Conservation (phyloP, 306 rosid genomes). For the Casuarina glauca region DNA sequence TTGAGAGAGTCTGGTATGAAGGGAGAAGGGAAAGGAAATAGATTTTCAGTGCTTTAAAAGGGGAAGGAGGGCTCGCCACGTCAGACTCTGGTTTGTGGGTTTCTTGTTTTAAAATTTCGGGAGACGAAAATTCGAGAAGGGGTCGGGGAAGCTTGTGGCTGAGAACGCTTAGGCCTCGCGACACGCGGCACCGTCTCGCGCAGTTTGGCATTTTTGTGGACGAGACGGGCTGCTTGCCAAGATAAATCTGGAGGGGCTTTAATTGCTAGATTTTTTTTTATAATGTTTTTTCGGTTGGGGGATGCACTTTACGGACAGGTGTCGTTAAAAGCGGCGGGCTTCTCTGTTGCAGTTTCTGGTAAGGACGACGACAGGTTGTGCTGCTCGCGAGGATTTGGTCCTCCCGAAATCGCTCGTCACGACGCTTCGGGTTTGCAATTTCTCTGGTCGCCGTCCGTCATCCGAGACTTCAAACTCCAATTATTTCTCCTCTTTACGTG, state of each 20-base stretch:
- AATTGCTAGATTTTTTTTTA: no score
- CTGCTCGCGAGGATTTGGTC: no score
- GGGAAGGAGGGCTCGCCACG: conserved; percentile 42
- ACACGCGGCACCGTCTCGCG: conserved; percentile 50
- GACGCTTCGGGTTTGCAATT: no score
- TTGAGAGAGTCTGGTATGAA: conserved; percentile 2
- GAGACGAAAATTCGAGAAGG: conserved; percentile 55
- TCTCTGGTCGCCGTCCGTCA: no score
- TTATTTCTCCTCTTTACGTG: no score
- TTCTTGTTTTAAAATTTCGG: conserved; percentile 7
- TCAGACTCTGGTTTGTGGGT: conserved; percentile 25
- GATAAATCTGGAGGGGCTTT: background rate
- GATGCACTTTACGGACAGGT: background rate
- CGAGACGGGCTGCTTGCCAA: conserved; percentile 9
- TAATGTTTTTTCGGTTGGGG: background rate
- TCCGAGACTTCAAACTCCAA: no score
- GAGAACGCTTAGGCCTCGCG: conserved; percentile 31
- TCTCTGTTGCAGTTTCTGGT: background rate
- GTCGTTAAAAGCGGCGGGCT: background rate
- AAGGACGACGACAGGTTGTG: no score
- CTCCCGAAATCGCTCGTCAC: no score
- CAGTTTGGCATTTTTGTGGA: background rate
- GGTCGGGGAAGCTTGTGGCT: conserved; percentile 62
- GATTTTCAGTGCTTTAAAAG: background rate
- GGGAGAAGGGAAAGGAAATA: conserved; percentile 15